Evolutionary conservation across 2,329 filamentous ascomycete genomes (phyloP), one percentile per base, ranked within the genome.

Genomic region (Cyphellophora attinorum): DNA sequence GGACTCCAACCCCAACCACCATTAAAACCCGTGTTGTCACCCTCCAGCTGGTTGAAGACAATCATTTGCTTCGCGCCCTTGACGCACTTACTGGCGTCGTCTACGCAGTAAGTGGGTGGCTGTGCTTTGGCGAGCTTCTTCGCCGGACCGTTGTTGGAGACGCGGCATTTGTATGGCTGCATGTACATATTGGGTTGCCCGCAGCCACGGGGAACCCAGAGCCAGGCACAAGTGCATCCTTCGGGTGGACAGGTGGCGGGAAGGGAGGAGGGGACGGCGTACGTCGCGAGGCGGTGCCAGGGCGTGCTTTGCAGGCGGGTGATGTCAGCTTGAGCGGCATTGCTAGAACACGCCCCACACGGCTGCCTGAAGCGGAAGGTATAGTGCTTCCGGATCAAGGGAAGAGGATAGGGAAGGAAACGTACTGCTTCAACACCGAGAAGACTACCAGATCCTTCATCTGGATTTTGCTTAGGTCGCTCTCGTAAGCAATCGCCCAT

Each of bases 381-480:
- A n/a, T n/a, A n/a, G n/a, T n/a, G n/a, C n/a, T n/a, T n/a, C n/a
- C n/a, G n/a, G n/a, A n/a, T n/a, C n/a, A n/a, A n/a, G 21, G 21
- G 21, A 35, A 18, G 21, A 17, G 12, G 18, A 5, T 34, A 27
- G 13, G 32, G 12, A 27, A 29, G 5, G 37, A 25, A 14, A 51
- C 59, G 38, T 51, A 65, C 56, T 66, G 56, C 35, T 62, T 54
- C 34, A 58, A 48, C 1, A 68, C 62, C 1, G 60, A 61, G 40
- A 72, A 70, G 3, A 72, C 65, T 2, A 64, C 64, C n/a, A 71
- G 52, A 42, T 70, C 70, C 29, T 68, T 63, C 54, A 68, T 62
- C 3, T 58, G 66, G 3, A 71, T 65, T 17, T 62, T 54, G 28
- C 50, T 48, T 13, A 69, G 46, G n/a, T 70, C 60, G 5, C 55